These are phyloP conservation scores for Crepidotus variabilis DNA, from an alignment of 768 basidiomycete species.

Conservation along the genomic window DNA sequence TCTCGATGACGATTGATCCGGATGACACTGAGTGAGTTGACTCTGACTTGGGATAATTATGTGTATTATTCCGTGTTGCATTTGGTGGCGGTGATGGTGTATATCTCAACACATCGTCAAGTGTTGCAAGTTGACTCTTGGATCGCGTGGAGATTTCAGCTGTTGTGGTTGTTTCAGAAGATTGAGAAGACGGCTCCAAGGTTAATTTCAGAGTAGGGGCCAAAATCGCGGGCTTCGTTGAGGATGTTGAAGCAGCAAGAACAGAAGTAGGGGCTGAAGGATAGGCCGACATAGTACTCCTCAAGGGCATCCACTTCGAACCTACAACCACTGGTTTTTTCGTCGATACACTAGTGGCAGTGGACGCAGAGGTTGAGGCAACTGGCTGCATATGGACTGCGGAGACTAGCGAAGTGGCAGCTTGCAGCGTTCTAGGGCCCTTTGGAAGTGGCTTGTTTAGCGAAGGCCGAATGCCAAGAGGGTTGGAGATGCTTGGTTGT, in stretches of 20 bases:
- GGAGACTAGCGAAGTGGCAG: not conserved
- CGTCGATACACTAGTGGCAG: constrained; percentile 4
- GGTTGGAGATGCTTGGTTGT: constrained; percentile 32
- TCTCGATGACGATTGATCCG: too few species aligned
- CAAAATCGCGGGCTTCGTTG: constrained; percentile 6
- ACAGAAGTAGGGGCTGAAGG: not conserved
- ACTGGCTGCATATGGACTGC: not conserved
- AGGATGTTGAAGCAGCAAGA: not conserved
- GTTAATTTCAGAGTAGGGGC: constrained; percentile 9
- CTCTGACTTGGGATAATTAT: too few species aligned
- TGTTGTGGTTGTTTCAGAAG: too few species aligned
- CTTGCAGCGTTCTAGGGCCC: constrained; percentile 19
- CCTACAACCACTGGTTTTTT: constrained; percentile 45
- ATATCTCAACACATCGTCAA: too few species aligned
- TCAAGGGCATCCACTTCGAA: constrained; percentile 41
- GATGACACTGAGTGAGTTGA: too few species aligned
- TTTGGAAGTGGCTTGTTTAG: constrained; percentile 21
- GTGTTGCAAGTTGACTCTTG: too few species aligned
- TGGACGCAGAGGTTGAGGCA: not conserved
- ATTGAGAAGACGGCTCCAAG: too few species aligned
- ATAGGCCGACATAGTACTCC: not conserved
- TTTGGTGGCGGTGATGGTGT: too few species aligned
- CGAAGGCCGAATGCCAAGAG: constrained; percentile 52
- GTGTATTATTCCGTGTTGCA: too few species aligned
- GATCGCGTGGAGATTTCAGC: too few species aligned